Evolutionary conservation across 139 green algal species (phyloP).

Genomic region (Desmodesmus armatus): DNA sequence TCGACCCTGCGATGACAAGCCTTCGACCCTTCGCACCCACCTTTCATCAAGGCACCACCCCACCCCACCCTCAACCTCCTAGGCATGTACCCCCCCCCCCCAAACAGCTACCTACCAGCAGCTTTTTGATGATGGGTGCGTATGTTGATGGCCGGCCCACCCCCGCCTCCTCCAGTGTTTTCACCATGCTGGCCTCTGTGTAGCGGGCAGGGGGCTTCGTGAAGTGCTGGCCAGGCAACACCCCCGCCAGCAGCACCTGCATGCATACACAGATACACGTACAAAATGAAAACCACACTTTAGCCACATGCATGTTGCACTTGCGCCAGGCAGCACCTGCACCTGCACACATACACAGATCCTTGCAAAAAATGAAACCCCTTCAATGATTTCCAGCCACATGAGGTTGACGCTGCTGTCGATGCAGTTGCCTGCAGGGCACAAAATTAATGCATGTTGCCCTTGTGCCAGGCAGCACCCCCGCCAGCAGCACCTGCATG

Average conservation of each 20-base stretch:
- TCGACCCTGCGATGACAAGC: too few relatives aligned
- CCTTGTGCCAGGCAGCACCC: slow-evolving; percentile 26
- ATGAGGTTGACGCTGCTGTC: too few relatives aligned
- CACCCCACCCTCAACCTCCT: neutral
- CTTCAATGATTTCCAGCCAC: too few relatives aligned
- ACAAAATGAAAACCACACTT: neutral
- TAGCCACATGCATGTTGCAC: neutral
- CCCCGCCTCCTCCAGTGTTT: slow-evolving; percentile 86
- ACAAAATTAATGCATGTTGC: too few relatives aligned
- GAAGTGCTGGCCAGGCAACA: slow-evolving; percentile 64
- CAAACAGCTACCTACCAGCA: slow-evolving; percentile 80
- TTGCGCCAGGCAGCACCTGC: neutral
- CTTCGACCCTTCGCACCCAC: neutral
- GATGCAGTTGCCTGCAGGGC: too few relatives aligned
- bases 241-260: neutral
- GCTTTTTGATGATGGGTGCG: slow-evolving; percentile 81
- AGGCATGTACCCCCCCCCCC: too few relatives aligned
- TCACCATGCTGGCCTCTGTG: slow-evolving; percentile 85
- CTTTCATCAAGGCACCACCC: neutral
- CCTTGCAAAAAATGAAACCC: too few relatives aligned
- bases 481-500: neutral
- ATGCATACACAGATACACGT: neutral
- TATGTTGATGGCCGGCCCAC: slow-evolving; percentile 96
- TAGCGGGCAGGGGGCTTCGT: slow-evolving; percentile 84
- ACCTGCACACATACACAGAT: neutral